These are phyloP conservation scores for Pezizomycotina sp. DNA, from an alignment of 2,329 filamentous ascomycete genomes.

Conservation along the genomic window DNA sequence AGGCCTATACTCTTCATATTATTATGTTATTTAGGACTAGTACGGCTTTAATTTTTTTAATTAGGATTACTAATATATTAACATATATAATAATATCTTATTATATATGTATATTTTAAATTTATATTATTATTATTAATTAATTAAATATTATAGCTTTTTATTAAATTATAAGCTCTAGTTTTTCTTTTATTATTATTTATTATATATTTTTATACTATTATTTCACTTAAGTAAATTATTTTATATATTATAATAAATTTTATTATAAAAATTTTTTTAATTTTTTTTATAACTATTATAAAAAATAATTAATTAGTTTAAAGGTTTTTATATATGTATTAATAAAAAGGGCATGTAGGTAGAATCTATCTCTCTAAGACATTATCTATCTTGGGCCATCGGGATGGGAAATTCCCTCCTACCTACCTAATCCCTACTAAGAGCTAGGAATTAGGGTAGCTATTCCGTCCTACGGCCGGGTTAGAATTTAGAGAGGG, in stretches of 20 bases:
- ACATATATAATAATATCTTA: conserved; percentile 1
- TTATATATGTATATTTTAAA: conserved; percentile 1
- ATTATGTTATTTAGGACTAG: not conserved
- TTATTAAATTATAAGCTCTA: too few relatives aligned
- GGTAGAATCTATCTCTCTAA: too few relatives aligned
- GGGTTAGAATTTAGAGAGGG: too few relatives aligned
- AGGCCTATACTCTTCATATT: not conserved
- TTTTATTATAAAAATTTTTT: not conserved
- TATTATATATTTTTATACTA: not conserved
- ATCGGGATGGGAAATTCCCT: too few relatives aligned
- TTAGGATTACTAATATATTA: not conserved
- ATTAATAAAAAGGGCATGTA: too few relatives aligned
- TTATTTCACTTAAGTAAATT: not conserved
- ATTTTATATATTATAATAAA: conserved; percentile 1
- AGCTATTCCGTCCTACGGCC: too few relatives aligned
- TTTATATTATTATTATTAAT: not conserved
- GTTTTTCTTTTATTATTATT: too few relatives aligned
- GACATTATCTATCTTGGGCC: too few relatives aligned
- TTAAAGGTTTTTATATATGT: too few relatives aligned
- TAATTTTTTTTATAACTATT: not conserved
- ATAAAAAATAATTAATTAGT: not conserved
- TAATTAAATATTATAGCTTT: too few relatives aligned
- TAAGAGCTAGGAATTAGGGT: too few relatives aligned
- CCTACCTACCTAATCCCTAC: too few relatives aligned
- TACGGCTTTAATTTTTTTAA: not conserved